Evolutionary conservation across 2,329 filamentous ascomycete species (phyloP).

Genomic region (Penicillium sclerotigenum): DNA sequence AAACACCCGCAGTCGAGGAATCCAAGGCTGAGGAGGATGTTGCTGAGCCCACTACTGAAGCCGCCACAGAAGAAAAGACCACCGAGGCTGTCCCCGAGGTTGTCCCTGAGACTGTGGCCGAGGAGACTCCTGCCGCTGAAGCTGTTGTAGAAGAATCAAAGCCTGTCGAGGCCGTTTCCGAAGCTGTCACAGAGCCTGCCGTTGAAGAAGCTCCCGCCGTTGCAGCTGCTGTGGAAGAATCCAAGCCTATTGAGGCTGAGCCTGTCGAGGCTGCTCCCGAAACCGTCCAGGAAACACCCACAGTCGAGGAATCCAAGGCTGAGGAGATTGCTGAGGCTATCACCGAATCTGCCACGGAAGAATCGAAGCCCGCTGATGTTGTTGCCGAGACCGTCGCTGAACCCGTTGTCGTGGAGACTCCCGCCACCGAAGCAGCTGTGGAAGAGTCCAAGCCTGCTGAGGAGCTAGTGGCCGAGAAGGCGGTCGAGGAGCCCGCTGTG

Average conservation of each 20-base stretch:
- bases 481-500: conserved; percentile 2
- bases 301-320: too few relatives aligned
- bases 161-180: conserved; percentile 3
- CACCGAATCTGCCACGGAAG: neutral
- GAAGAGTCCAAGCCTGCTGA: conserved; percentile 1
- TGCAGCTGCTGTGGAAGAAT: neutral
- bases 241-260: neutral
- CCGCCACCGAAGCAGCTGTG: neutral
- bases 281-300: neutral
- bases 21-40: neutral
- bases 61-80: neutral
- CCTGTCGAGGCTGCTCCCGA: neutral
- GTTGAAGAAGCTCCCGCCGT: neutral
- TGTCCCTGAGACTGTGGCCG: too few relatives aligned
- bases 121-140: neutral
- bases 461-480: conserved; percentile 3
- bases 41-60: neutral
- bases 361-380: neutral
- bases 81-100: neutral
- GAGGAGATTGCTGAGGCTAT: too few relatives aligned
- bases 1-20: neutral
- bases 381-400: conserved; percentile 1
- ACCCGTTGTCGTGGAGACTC: neutral
- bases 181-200: neutral
- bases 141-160: neutral